A percentile compares a stretch with the other conserved stretches of the same genome.
Conservation (phyloP, 305 asterid species). For the Fraxinus angustifolia region DNA sequence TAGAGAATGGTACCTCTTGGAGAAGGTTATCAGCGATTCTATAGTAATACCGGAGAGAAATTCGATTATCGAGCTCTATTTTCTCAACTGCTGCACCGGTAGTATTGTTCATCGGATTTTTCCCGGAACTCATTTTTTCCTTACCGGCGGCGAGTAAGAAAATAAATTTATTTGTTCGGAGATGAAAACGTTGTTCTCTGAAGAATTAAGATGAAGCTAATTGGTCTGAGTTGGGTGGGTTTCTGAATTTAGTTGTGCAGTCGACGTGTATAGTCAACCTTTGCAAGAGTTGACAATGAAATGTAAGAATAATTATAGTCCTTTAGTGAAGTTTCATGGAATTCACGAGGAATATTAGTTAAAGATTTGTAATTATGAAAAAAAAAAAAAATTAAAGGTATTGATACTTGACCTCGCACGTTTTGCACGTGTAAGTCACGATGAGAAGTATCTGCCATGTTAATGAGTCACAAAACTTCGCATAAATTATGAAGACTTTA, state of each 20-base stretch:
- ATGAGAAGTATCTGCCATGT: background rate
- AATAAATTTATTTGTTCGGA: background rate
- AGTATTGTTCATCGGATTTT: background rate
- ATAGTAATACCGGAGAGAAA: conserved; percentile 14
- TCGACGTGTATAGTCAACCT: background rate
- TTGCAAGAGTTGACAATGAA: background rate
- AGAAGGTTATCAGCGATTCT: conserved; percentile 14
- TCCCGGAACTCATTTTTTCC: conserved; percentile 5
- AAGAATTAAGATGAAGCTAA: background rate
- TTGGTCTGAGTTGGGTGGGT: background rate
- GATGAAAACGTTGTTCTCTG: background rate
- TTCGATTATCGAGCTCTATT: conserved; percentile 9
- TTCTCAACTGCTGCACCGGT: background rate
- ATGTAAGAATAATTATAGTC: background rate
- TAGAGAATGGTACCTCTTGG: conserved; percentile 6
- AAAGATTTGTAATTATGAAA: too few relatives aligned
- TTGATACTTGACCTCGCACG: too few relatives aligned
- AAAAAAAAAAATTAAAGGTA: too few relatives aligned
- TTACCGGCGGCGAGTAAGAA: background rate
- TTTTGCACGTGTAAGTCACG: too few relatives aligned
- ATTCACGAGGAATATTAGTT: too few relatives aligned
- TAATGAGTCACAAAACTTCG: too few relatives aligned
- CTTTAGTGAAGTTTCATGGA: too few relatives aligned
- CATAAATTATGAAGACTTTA: too few relatives aligned
- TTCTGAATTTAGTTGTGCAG: background rate